Evolutionary conservation across 768 basidiomycete genomes (phyloP), one percentile per base, ranked within the genome.

Genomic region (Psilocybe azurescens): DNA sequence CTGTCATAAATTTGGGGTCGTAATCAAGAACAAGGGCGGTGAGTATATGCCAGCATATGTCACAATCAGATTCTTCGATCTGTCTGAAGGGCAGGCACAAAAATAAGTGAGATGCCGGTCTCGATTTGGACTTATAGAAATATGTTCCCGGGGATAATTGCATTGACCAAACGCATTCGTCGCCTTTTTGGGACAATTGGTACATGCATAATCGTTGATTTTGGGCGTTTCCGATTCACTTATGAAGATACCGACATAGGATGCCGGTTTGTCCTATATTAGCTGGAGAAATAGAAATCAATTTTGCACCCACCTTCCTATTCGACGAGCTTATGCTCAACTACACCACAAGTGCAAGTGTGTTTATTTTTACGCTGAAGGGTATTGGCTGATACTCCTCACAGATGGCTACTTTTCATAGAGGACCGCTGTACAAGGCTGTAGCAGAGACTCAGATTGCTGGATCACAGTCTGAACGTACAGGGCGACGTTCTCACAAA

Each of bases 401-500:
- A 7, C 32, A 60, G 59, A 24, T 28, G 36, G 54, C 59, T 9
- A 14, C 53, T 9, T 56, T 39, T 8, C 0, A 14, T 28, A 61
- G 30, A 50, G 47, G 54, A 11, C 28, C 48, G n/a, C 13, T 46
- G 10, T 24, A 24, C 24, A 24, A 24, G 24, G 24, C 24, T 24
- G 24, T 24, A 24, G 24, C 24, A 24, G 24, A 24, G 24, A 24
- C 24, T 24, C 24, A 52, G 3, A 54, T 28, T 53, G 8, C 62
- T 29, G 49, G 56, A 52, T 63, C 69, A 4, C 69, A 63, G 30
- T 69, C 69, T 1, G 69, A 67, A 20, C 59, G 64, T 11, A 73
- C 72, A n/a, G 72, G 65, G 29, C 70, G 69, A 49, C 64, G 67
- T 47, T 71, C 73, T 18, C 72, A 71, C 67, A 73, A 70, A 47